phyloP scores from a whole-genome alignment of 768 basidiomycete species.

The Cystoderma amianthinum region DNA sequence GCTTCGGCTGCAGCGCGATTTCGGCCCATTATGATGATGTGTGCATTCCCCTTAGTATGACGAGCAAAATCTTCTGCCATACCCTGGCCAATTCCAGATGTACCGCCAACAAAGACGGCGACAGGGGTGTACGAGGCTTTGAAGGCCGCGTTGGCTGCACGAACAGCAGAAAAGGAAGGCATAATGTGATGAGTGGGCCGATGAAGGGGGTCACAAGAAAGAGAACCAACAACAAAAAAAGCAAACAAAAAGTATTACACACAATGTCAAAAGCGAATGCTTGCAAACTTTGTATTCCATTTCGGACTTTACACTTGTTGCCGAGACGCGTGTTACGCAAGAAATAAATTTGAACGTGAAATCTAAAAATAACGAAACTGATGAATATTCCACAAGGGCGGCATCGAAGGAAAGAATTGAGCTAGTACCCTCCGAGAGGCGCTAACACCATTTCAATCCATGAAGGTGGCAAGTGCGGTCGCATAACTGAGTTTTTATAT shows the following conservation, averaged over 20 bases:
- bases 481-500: too few species aligned
- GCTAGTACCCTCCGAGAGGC: too few species aligned
- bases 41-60: constrained; percentile 34
- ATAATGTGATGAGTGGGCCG: background rate
- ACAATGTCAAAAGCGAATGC: background rate
- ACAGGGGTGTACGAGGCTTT: constrained; percentile 12
- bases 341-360: too few species aligned
- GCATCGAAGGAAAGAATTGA: too few species aligned
- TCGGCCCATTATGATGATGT: constrained; percentile 43
- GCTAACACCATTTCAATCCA: too few species aligned
- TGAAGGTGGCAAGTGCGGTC: too few species aligned
- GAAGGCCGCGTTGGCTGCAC: constrained; percentile 1
- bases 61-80: constrained; percentile 35
- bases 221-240: background rate
- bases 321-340: background rate
- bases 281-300: background rate
- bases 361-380: too few species aligned
- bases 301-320: too few species aligned
- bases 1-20: constrained; percentile 37
- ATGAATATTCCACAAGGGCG: too few species aligned
- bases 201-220: background rate
- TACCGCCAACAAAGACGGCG: constrained; percentile 32
- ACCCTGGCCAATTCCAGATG: constrained; percentile 35
- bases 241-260: background rate
- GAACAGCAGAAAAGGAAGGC: background rate